These are phyloP conservation scores for Chalciporus chontae DNA, from an alignment of 768 basidiomycete species.

Conservation along the genomic window DNA sequence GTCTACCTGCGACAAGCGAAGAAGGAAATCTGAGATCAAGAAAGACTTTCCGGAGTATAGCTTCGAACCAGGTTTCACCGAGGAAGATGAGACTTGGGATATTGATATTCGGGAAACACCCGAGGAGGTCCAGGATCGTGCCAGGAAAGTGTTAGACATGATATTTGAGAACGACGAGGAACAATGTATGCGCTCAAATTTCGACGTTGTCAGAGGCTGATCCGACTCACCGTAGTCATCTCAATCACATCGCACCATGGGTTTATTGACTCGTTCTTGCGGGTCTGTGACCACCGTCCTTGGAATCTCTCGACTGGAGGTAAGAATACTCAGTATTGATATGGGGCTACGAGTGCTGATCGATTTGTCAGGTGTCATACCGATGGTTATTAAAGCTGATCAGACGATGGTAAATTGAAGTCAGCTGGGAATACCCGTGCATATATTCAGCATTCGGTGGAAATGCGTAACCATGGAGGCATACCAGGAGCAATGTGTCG, in stretches of 20 bases:
- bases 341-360: background rate
- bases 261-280: conserved; percentile 55
- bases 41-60: conserved; percentile 45
- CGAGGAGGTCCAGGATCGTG: conserved; percentile 45
- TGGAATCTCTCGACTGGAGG: conserved; percentile 64
- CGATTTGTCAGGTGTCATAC: conserved; percentile 21
- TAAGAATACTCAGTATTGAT: conserved; percentile 25
- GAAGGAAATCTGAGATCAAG: conserved; percentile 45
- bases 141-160: conserved; percentile 47
- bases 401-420: conserved; percentile 8
- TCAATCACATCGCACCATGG: conserved; percentile 67
- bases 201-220: background rate
- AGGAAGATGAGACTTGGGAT: conserved; percentile 62
- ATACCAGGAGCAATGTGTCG: background rate
- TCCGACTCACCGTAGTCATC: conserved; percentile 41
- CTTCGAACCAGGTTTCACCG: conserved; percentile 56
- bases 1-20: conserved; percentile 70
- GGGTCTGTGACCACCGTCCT: conserved; percentile 40
- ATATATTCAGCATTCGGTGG: background rate
- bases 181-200: conserved; percentile 40
- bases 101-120: conserved; percentile 51
- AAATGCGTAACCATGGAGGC: background rate
- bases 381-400: conserved; percentile 21
- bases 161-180: conserved; percentile 47
- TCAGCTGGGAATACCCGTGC: background rate